Base-by-base conservation (phyloP, 2,329 filamentous ascomycete genomes). In the Hypoxylon sp. region DNA sequence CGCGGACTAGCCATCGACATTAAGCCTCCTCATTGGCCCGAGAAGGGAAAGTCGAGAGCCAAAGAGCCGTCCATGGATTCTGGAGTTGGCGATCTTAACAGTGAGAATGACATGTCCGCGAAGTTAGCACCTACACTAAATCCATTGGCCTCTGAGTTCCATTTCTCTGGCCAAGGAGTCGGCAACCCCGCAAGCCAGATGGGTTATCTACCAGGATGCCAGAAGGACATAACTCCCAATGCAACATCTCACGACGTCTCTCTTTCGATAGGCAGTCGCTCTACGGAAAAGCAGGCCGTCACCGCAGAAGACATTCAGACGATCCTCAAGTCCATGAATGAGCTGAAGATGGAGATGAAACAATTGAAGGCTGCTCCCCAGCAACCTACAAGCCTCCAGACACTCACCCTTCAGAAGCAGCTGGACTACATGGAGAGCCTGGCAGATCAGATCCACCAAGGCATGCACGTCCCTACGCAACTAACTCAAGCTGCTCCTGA, bases 121-220 rank as follows among this genome's bases (percentile, higher is more conserved):
- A 44, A 44, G 17, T n/a, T 10, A 5, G 17, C 17, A 11, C 8
- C 39, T 17, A 11, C 39, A 0, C 39, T 77, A 62, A 78, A 78
- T 59, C 76, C 76, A 1, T 39, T 67, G 46, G 76, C 76, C 10
- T 24, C 64, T 6, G 75, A 78, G 39, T 78, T 77, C 53, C 62
- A 42, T 11, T 50, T 44, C 17, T 29, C 62, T n/a, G 21, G 51
- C 15, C 17, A 11, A 6, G n/a, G n/a, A 24, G n/a, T 15, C 13
- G n/a, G 10, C 19, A 44, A 8, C n/a, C 6, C 13, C 15, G 17
- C 24, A 15, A 17, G 37, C 19, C 19, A 48, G 5, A 21, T 6
- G 1, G 21, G 11, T 2, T 42, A 35, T n/a, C n/a, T 35, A 13
- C 32, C 10, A 2, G 31, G 39, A 15, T 6, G 27, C 6, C 39